A percentile compares a stretch with the other conserved stretches of the same genome.
Conservation (phyloP, 352 stramenopile genomes). For the Pythium oligandrum region DNA sequence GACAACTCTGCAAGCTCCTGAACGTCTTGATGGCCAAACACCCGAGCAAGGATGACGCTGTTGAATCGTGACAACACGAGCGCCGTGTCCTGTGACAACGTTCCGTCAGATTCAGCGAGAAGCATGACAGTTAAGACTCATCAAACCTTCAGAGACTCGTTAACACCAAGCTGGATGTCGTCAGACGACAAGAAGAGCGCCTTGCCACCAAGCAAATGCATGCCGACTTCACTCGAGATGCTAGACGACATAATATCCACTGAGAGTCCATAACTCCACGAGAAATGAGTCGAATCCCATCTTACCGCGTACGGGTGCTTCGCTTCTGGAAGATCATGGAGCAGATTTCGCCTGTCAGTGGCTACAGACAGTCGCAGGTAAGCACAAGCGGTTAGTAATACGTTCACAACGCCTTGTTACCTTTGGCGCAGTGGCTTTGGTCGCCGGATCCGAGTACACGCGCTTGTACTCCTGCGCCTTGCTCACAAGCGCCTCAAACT, state of each 20-base stretch:
- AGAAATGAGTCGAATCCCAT: neutral
- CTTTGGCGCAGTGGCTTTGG: slow-evolving; percentile 51
- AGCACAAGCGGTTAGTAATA: neutral
- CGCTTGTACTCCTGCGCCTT: slow-evolving; percentile 70
- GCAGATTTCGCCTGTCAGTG: slow-evolving; percentile 71
- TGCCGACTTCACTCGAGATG: slow-evolving; percentile 94
- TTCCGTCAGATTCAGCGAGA: neutral
- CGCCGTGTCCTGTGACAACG: slow-evolving; percentile 48
- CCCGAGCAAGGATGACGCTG: slow-evolving; percentile 94
- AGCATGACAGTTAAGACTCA: neutral
- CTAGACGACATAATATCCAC: slow-evolving; percentile 6
- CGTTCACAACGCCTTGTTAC: neutral
- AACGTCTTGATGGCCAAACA: slow-evolving; percentile 91
- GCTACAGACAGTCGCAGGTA: slow-evolving; percentile 15
- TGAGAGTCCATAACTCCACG: neutral
- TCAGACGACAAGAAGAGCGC: slow-evolving; percentile 95
- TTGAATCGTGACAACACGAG: slow-evolving; percentile 94
- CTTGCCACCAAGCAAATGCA: slow-evolving; percentile 94
- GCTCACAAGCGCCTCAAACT: slow-evolving; percentile 57
- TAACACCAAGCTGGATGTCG: slow-evolving; percentile 98
- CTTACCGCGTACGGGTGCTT: slow-evolving; percentile 82
- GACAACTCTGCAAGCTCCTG: slow-evolving; percentile 87
- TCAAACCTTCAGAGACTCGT: slow-evolving; percentile 90
- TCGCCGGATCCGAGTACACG: slow-evolving; percentile 50
- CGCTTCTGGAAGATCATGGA: slow-evolving; percentile 95